A percentile compares a stretch with the other conserved stretches of the same genome.
phyloP scores from a whole-genome alignment of 352 stramenopile genomes.

The Phytophthora crassamura region DNA sequence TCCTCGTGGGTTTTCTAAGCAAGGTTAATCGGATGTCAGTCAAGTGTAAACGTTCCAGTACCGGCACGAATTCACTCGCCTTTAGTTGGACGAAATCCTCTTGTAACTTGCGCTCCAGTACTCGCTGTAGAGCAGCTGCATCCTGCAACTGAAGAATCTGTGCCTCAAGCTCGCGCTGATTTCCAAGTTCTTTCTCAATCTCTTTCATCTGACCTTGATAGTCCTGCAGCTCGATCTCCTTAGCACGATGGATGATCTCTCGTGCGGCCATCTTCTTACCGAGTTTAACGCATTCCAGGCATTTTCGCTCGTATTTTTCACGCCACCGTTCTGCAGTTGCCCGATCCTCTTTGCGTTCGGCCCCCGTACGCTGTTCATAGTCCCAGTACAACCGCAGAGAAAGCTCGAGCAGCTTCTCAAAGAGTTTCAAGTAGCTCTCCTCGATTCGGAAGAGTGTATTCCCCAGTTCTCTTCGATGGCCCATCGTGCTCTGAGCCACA shows the following conservation, averaged over 20 bases:
- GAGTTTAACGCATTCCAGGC: constrained; percentile 47
- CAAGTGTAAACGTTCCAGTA: not conserved
- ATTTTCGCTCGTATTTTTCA: constrained; percentile 57
- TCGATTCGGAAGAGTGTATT: constrained; percentile 75
- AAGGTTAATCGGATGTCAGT: not conserved
- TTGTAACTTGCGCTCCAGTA: constrained; percentile 39
- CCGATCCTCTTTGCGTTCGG: constrained; percentile 57
- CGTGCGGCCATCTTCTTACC: constrained; percentile 64
- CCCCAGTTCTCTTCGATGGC: constrained; percentile 69
- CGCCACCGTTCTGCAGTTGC: constrained; percentile 52
- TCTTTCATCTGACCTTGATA: constrained; percentile 44
- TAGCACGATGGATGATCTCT: constrained; percentile 55
- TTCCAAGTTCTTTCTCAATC: constrained; percentile 44
- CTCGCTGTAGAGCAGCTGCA: constrained; percentile 34
- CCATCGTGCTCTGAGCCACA: constrained; percentile 62
- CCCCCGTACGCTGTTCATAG: constrained; percentile 62
- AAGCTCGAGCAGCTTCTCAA: constrained; percentile 80
- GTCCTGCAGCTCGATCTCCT: constrained; percentile 63
- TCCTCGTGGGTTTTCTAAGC: constrained; percentile 55
- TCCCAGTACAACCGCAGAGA: constrained; percentile 77
- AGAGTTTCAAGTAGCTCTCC: constrained; percentile 77
- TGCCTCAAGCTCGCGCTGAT: constrained; percentile 44
- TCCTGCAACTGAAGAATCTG: constrained; percentile 56
- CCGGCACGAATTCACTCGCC: constrained; percentile 15
- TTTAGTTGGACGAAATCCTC: constrained; percentile 45